These are phyloP conservation scores for Seiridium unicorne DNA, from an alignment of 2,329 filamentous ascomycete genomes.

Conservation along the genomic window DNA sequence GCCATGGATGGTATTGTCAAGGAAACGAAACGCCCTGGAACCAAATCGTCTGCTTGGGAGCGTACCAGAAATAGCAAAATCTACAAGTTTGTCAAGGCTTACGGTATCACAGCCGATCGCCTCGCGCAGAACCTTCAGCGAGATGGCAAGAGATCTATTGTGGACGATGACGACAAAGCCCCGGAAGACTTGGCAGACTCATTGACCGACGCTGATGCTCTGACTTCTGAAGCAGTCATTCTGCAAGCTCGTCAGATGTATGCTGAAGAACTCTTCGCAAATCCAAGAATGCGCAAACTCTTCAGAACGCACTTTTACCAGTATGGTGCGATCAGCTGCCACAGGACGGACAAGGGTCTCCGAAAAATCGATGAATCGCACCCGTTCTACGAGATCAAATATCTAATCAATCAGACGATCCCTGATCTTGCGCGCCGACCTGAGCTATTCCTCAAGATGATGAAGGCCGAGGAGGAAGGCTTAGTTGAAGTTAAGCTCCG, in stretches of 20 bases:
- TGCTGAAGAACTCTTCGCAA: conserved; percentile 84
- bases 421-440: conserved; percentile 77
- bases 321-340: conserved; percentile 80
- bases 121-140: conserved; percentile 84
- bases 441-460: conserved; percentile 93
- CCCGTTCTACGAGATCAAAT: conserved; percentile 97
- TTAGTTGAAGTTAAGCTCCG: conserved; percentile 81
- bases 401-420: conserved; percentile 86
- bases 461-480: conserved; percentile 93
- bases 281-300: conserved; percentile 84
- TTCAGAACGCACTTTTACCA: conserved; percentile 82
- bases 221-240: conserved; percentile 73
- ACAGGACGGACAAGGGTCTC: conserved; percentile 89
- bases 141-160: conserved; percentile 65
- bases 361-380: conserved; percentile 93
- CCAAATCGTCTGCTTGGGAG: conserved; percentile 77
- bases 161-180: conserved; percentile 77
- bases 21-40: conserved; percentile 77
- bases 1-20: conserved; percentile 61
- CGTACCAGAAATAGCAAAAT: conserved; percentile 78
- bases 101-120: conserved; percentile 85
- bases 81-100: conserved; percentile 80
- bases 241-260: conserved; percentile 83
- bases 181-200: conserved; percentile 87
- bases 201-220: conserved; percentile 70